Evolutionary conservation across 768 basidiomycete genomes (phyloP).

Genomic region (Collybiopsis confluens): DNA sequence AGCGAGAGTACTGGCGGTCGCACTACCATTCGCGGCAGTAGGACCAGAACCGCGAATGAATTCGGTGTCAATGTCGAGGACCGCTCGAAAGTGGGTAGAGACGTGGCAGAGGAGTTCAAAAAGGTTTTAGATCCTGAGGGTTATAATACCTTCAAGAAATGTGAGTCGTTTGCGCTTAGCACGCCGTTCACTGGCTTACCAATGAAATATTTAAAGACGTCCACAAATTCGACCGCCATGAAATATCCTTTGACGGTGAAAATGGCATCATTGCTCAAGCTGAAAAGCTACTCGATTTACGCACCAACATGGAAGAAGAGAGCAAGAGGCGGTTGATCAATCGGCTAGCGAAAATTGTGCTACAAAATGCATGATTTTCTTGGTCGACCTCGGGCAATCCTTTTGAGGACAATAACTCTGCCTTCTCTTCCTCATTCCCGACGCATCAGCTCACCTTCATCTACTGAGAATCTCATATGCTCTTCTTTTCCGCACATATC

Average conservation of each 20-base stretch:
- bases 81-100: constrained; percentile 33
- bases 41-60: constrained; percentile 17
- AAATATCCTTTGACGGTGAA: constrained; percentile 73
- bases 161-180: constrained; percentile 36
- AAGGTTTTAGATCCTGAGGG: constrained; percentile 41
- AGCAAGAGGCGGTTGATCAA: constrained; percentile 53
- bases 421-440: not conserved
- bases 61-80: constrained; percentile 20
- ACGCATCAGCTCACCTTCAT: not conserved
- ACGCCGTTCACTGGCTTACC: constrained; percentile 5
- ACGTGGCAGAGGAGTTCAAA: constrained; percentile 46
- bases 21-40: constrained; percentile 17
- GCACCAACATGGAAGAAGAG: constrained; percentile 41
- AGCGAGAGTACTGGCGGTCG: constrained; percentile 25
- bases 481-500: not conserved
- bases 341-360: constrained; percentile 56
- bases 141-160: constrained; percentile 55
- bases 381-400: not conserved
- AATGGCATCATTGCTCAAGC: constrained; percentile 64
- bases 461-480: not conserved
- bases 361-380: constrained; percentile 37
- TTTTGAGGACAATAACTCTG: not conserved
- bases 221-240: constrained; percentile 67
- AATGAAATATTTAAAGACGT: constrained; percentile 44
- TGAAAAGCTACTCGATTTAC: constrained; percentile 50